Percentiles rank a stretch among this genome's conserved stretches.
Evolutionary conservation across 495 filamentous ascomycete species (phyloP).

Genomic region (Tuber borchii): DNA sequence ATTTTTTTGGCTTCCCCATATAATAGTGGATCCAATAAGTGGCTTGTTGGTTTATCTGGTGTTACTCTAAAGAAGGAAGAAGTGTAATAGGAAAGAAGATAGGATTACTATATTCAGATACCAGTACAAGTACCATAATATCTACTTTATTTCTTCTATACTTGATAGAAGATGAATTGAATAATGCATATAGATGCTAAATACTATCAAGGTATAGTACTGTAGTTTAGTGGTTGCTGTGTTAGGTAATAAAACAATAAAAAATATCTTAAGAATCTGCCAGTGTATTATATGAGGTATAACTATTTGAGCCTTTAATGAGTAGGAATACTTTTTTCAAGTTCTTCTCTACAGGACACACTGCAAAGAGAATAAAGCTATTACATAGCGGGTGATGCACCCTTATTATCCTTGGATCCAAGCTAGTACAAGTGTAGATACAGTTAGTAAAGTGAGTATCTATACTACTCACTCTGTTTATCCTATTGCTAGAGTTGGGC

Average conservation of each 20-base stretch:
- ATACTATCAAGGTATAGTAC: too few relatives aligned
- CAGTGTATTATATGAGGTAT: too few relatives aligned
- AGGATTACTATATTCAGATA: background rate
- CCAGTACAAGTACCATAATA: background rate
- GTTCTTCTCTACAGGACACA: background rate
- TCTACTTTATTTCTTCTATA: background rate
- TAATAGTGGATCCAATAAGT: background rate
- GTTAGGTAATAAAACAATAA: too few relatives aligned
- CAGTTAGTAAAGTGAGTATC: background rate
- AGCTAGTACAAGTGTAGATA: background rate
- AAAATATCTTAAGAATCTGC: too few relatives aligned
- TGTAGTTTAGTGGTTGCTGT: too few relatives aligned
- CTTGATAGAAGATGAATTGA: too few relatives aligned
- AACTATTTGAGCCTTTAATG: too few relatives aligned
- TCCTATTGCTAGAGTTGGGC: background rate
- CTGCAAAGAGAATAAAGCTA: background rate
- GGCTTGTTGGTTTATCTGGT: background rate
- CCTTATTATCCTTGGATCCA: background rate
- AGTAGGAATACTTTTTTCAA: too few relatives aligned
- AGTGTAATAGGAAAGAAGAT: background rate
- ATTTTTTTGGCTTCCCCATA: background rate
- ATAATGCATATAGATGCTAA: too few relatives aligned
- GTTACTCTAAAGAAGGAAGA: background rate
- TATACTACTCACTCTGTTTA: background rate
- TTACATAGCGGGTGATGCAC: background rate